A percentile compares a stretch with the other conserved stretches of the same genome.
Evolutionary conservation across 1,284 basidiomycete genomes (phyloP).

Genomic region (Sanguinoderma infundibulare): DNA sequence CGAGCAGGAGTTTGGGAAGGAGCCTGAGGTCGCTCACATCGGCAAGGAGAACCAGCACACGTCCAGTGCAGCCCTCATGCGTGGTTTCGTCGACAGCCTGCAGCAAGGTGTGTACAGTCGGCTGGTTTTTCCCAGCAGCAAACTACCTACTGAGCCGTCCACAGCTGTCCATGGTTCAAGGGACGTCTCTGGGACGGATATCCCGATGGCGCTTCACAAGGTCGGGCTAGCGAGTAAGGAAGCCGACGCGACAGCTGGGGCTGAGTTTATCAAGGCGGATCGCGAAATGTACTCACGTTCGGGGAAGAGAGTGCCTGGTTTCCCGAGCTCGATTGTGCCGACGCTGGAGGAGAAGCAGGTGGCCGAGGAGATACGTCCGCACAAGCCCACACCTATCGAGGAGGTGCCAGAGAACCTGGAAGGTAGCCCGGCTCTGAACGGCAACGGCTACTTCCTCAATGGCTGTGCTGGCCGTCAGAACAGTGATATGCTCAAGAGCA

Average conservation of each 20-base stretch:
- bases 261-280: slow-evolving; percentile 51
- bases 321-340: slow-evolving; percentile 69
- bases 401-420: slow-evolving; percentile 10
- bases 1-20: slow-evolving; percentile 63
- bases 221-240: slow-evolving; percentile 46
- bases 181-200: slow-evolving; percentile 42
- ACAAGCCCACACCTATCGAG: slow-evolving; percentile 39
- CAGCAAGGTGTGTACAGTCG: slow-evolving; percentile 51
- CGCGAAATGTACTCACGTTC: slow-evolving; percentile 57
- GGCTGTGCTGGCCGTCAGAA: background rate
- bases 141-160: background rate
- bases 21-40: slow-evolving; percentile 40
- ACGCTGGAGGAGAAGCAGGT: slow-evolving; percentile 76
- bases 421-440: background rate
- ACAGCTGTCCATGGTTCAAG: slow-evolving; percentile 49
- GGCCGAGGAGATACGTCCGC: slow-evolving; percentile 39
- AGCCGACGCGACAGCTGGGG: slow-evolving; percentile 43
- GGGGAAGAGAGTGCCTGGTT: slow-evolving; percentile 57
- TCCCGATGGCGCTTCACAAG: slow-evolving; percentile 45
- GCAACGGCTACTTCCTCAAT: background rate
- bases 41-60: slow-evolving; percentile 41
- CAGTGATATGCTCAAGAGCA: background rate
- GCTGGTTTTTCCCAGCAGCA: background rate
- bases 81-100: slow-evolving; percentile 44
- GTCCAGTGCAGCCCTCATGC: slow-evolving; percentile 40